A percentile compares a stretch with the other conserved stretches of the same genome.
These are phyloP conservation scores for Coemansia sp. DNA, from an alignment of 192 early-diverging fungal species.

Conservation along the genomic window DNA sequence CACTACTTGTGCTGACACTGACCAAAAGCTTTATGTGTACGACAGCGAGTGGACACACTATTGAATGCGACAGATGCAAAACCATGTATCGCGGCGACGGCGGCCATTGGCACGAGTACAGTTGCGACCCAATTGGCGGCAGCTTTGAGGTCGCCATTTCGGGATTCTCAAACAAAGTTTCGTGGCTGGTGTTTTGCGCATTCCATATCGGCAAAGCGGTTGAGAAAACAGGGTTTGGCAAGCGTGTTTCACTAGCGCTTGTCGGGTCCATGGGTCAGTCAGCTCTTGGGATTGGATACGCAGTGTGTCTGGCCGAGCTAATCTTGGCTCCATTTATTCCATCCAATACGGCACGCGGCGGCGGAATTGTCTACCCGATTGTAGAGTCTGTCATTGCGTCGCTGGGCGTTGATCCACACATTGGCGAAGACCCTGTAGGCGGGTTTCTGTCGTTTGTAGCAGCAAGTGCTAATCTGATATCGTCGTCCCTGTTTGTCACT, in stretches of 20 bases:
- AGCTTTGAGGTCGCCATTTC: constrained; percentile 62
- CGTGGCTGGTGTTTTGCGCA: constrained; percentile 72
- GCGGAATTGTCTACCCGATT: constrained; percentile 75
- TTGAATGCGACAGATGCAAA: constrained; percentile 60
- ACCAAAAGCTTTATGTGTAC: constrained; percentile 65
- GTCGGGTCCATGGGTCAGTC: constrained; percentile 57
- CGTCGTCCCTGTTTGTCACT: constrained; percentile 71
- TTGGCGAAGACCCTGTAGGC: constrained; percentile 46
- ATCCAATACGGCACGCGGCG: constrained; percentile 73
- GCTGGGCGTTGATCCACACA: constrained; percentile 45
- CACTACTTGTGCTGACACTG: constrained; percentile 58
- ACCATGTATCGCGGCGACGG: constrained; percentile 30
- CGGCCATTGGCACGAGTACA: constrained; percentile 51
- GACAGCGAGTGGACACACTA: constrained; percentile 43
- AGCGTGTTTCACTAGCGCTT: constrained; percentile 61
- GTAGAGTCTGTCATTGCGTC: constrained; percentile 63
- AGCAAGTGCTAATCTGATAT: constrained; percentile 67
- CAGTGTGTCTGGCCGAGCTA: constrained; percentile 58
- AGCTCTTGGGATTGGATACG: constrained; percentile 60
- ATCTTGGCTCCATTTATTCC: constrained; percentile 70
- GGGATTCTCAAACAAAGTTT: constrained; percentile 64
- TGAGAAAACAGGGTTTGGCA: constrained; percentile 64
- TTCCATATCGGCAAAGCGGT: constrained; percentile 74
- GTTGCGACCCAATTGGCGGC: constrained; percentile 59
- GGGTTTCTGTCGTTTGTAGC: constrained; percentile 65